Evolutionary conservation across 148 eudicot species (phyloP).

Genomic region (Camellia japonica): DNA sequence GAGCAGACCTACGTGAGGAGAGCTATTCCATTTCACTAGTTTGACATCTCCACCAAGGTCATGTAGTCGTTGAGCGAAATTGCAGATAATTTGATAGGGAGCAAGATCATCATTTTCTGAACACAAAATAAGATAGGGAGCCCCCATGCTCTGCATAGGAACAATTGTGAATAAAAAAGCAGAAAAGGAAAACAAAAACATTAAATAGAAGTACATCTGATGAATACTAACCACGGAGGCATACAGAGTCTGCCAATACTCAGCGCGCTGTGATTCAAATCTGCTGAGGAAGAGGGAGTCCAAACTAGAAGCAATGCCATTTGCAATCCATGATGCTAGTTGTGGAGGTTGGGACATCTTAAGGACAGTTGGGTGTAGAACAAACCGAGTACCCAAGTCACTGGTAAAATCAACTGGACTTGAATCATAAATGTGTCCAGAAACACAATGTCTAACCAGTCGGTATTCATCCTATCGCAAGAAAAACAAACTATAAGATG

Average conservation of each 20-base stretch:
- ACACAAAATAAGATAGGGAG: conserved; percentile 85
- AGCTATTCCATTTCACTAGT: conserved; percentile 80
- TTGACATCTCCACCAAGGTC: conserved; percentile 80
- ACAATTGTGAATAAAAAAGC: not conserved
- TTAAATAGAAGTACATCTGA: conserved; percentile 1
- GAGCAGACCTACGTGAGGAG: conserved; percentile 83
- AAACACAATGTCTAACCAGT: conserved; percentile 64
- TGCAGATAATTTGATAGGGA: conserved; percentile 59
- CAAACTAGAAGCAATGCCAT: conserved; percentile 63
- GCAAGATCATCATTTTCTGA: conserved; percentile 93
- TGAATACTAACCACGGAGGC: conserved; percentile 68
- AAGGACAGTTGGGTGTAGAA: conserved; percentile 76
- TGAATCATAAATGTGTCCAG: conserved; percentile 88
- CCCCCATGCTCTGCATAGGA: conserved; percentile 60
- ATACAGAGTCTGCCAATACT: conserved; percentile 94
- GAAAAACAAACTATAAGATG: not conserved
- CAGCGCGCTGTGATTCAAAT: conserved; percentile 88
- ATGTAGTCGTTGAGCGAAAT: conserved; percentile 60
- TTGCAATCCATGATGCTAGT: conserved; percentile 65
- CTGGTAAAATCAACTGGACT: conserved; percentile 84
- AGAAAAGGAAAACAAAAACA: conserved; percentile 9
- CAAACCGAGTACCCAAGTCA: conserved; percentile 72
- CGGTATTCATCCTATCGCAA: conserved; percentile 57
- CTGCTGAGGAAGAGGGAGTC: conserved; percentile 79
- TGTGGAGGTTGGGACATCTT: conserved; percentile 64